Conservation (phyloP, 106 monocot genomes). For the Posidonia australis region DNA sequence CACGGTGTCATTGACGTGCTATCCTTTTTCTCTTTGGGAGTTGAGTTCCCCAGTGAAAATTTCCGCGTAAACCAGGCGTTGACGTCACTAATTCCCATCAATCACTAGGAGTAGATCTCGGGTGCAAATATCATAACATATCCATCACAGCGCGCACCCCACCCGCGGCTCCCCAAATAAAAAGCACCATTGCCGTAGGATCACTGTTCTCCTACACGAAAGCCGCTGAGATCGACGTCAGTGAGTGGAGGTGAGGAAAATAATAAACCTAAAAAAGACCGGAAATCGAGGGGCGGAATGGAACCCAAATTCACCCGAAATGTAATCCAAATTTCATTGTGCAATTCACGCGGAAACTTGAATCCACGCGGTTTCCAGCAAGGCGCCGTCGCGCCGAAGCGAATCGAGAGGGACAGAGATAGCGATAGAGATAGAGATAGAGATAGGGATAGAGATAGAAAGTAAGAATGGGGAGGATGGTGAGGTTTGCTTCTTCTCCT, state of each 20-base stretch:
- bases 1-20: too few species aligned
- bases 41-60: too few species aligned
- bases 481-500: not conserved
- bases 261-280: not conserved
- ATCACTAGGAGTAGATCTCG: not conserved
- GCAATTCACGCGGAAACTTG: slow-evolving; percentile 16
- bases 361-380: slow-evolving; percentile 14
- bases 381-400: not conserved
- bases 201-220: not conserved
- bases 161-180: not conserved
- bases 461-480: too few species aligned
- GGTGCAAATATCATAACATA: not conserved
- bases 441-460: too few species aligned
- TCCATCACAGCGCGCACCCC: too few species aligned
- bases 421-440: too few species aligned
- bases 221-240: not conserved
- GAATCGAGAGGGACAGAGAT: not conserved
- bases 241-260: not conserved
- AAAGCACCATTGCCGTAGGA: not conserved
- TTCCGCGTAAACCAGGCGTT: too few species aligned
- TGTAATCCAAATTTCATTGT: not conserved
- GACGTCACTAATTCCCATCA: not conserved
- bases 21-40: too few species aligned
- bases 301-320: slow-evolving; percentile 3
- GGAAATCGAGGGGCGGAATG: slow-evolving; percentile 1